A percentile compares a stretch with the other conserved stretches of the same genome.
These are phyloP conservation scores for Ophiosphaerella herpotricha DNA, from an alignment of 2,329 filamentous ascomycete species.

Conservation along the genomic window DNA sequence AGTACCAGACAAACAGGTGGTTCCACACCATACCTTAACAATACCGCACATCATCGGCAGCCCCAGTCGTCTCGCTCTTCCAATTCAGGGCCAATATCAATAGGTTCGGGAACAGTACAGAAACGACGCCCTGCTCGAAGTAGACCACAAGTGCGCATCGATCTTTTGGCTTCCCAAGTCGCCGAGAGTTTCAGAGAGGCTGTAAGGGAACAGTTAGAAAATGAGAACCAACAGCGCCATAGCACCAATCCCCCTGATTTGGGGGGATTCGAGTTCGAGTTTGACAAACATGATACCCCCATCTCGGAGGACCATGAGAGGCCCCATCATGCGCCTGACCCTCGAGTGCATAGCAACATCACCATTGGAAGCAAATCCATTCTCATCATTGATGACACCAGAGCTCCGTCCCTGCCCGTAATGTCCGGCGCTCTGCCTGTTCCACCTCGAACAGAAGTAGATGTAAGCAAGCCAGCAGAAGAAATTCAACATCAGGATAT, in stretches of 20 bases:
- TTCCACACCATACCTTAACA: slow-evolving; percentile 28
- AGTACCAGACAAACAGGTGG: slow-evolving; percentile 59
- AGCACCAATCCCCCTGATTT: slow-evolving; percentile 26
- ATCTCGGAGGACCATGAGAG: slow-evolving; percentile 12
- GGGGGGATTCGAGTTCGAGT: slow-evolving; percentile 43
- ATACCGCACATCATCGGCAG: slow-evolving; percentile 24
- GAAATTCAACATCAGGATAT: slow-evolving; percentile 11
- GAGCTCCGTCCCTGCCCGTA: slow-evolving; percentile 57
- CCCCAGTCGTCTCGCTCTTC: slow-evolving; percentile 33
- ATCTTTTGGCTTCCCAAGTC: slow-evolving; percentile 78
- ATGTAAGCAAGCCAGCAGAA: slow-evolving; percentile 1
- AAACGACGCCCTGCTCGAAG: slow-evolving; percentile 38
- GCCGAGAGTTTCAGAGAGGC: slow-evolving; percentile 79
- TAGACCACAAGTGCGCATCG: slow-evolving; percentile 67
- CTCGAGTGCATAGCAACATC: slow-evolving; percentile 59
- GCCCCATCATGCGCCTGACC: slow-evolving; percentile 21
- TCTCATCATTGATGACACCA: slow-evolving; percentile 77
- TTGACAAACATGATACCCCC: slow-evolving; percentile 28
- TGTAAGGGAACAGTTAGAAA: slow-evolving; percentile 64
- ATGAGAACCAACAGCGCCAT: slow-evolving; percentile 32
- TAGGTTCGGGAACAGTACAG: slow-evolving; percentile 32
- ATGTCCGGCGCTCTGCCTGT: slow-evolving; percentile 58
- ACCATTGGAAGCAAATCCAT: slow-evolving; percentile 88
- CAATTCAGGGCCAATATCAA: slow-evolving; percentile 31
- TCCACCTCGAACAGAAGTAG: slow-evolving; percentile 10